Conservation (phyloP, 2,329 filamentous ascomycete species). For the Teratosphaeria gauchensis region DNA sequence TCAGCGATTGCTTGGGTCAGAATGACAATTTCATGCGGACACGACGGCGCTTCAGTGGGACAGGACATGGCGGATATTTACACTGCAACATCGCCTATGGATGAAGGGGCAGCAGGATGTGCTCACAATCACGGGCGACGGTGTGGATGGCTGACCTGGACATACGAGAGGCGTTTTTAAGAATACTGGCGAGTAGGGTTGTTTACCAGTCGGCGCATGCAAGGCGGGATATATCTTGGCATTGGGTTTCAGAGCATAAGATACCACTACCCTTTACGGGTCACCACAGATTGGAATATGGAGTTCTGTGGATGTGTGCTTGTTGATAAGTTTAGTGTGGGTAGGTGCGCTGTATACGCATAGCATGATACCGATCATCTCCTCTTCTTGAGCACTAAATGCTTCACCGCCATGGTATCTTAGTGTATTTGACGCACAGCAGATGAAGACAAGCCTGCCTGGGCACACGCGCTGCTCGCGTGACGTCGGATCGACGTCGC, state of each 20-base stretch:
- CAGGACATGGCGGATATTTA: background rate
- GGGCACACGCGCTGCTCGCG: background rate
- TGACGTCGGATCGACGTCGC: background rate
- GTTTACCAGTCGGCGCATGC: background rate
- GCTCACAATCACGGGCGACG: background rate
- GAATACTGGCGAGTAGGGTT: background rate
- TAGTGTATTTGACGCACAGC: too few relatives aligned
- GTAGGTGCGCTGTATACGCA: background rate
- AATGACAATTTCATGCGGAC: background rate
- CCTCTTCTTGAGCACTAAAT: too few relatives aligned
- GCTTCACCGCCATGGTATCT: too few relatives aligned
- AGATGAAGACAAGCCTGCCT: too few relatives aligned
- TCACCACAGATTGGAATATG: background rate
- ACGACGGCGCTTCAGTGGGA: background rate
- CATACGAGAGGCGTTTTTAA: background rate
- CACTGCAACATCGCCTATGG: background rate
- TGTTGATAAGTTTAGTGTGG: background rate
- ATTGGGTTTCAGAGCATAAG: background rate
- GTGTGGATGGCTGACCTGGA: background rate
- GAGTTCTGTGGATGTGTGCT: background rate
- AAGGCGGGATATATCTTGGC: slow-evolving; percentile 1
- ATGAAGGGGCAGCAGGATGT: background rate
- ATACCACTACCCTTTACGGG: background rate
- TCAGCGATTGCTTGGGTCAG: background rate
- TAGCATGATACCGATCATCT: background rate